These are phyloP conservation scores for Kluyveromyces siamensis DNA, from an alignment of 805 yeast genomes.

Conservation along the genomic window DNA sequence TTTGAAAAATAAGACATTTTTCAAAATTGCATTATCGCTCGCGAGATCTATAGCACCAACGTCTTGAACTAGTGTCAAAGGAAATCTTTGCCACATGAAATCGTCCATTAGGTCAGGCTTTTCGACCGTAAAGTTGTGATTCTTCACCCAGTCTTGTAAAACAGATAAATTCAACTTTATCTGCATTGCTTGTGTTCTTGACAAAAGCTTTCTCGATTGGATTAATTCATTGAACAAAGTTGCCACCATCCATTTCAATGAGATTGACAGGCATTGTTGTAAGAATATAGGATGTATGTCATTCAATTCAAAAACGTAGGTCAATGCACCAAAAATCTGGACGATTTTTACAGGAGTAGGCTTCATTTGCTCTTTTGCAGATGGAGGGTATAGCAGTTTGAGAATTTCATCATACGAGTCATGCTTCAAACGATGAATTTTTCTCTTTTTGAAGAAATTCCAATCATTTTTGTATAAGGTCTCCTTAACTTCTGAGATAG, in stretches of 20 bases:
- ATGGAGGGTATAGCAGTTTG: constrained; percentile 76
- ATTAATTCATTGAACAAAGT: constrained; percentile 66
- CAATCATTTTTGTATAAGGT: constrained; percentile 70
- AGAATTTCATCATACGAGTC: constrained; percentile 62
- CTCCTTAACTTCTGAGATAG: constrained; percentile 72
- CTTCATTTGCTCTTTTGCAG: constrained; percentile 65
- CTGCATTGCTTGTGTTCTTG: constrained; percentile 83
- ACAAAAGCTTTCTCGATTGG: constrained; percentile 53
- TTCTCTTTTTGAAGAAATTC: constrained; percentile 43
- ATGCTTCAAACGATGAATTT: constrained; percentile 12
- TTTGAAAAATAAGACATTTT: constrained; percentile 20
- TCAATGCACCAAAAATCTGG: constrained; percentile 80
- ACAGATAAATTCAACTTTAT: constrained; percentile 78
- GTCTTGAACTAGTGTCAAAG: constrained; percentile 29
- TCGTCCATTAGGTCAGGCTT: constrained; percentile 30
- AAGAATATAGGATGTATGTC: constrained; percentile 70
- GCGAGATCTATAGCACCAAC: constrained; percentile 19
- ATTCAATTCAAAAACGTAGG: constrained; percentile 76
- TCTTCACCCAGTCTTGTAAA: constrained; percentile 88
- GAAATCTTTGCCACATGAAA: constrained; percentile 31
- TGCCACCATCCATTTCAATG: constrained; percentile 69
- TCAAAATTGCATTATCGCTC: constrained; percentile 10
- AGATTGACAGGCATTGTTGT: constrained; percentile 68
- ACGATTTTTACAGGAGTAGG: constrained; percentile 85
- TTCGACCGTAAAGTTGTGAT: constrained; percentile 23